These are phyloP conservation scores for Sporothrix pallida DNA, from an alignment of 2,329 filamentous ascomycete species.

Conservation along the genomic window DNA sequence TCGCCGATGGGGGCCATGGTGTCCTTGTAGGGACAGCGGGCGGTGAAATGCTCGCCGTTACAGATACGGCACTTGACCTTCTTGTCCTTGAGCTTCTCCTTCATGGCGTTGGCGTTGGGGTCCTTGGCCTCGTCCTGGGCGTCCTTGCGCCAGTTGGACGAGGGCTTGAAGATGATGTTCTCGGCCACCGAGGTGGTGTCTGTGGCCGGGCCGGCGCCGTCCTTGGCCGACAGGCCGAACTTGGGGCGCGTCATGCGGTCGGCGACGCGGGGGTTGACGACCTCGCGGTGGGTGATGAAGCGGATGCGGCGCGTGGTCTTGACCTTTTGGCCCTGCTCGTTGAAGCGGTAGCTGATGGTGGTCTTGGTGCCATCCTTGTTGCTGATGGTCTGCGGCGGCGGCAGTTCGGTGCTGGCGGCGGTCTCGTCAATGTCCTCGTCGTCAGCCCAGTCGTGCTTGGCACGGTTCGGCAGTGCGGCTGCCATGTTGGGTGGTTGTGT, in stretches of 20 bases:
- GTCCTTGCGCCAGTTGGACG: slow-evolving; percentile 90
- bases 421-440: slow-evolving; percentile 84
- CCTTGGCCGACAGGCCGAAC: slow-evolving; percentile 89
- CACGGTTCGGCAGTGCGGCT: slow-evolving; percentile 35
- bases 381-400: slow-evolving; percentile 83
- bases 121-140: slow-evolving; percentile 78
- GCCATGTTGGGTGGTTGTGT: slow-evolving; percentile 27
- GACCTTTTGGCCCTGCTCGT: slow-evolving; percentile 93
- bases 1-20: slow-evolving; percentile 91
- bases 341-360: slow-evolving; percentile 84
- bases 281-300: slow-evolving; percentile 86
- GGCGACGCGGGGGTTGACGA: slow-evolving; percentile 94
- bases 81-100: slow-evolving; percentile 93
- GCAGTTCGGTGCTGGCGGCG: slow-evolving; percentile 67
- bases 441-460: slow-evolving; percentile 86
- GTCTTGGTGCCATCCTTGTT: slow-evolving; percentile 99
- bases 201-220: slow-evolving; percentile 77
- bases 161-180: slow-evolving; percentile 96
- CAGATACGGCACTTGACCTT: slow-evolving; percentile 99
- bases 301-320: slow-evolving; percentile 97
- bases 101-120: slow-evolving; percentile 74
- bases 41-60: slow-evolving; percentile 98
- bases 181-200: slow-evolving; percentile 91
- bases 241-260: slow-evolving; percentile 93
- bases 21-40: slow-evolving; percentile 98